Evolutionary conservation across 768 basidiomycete genomes (phyloP), one percentile per base, ranked within the genome.

Genomic region (Xerocomellus intermedius): DNA sequence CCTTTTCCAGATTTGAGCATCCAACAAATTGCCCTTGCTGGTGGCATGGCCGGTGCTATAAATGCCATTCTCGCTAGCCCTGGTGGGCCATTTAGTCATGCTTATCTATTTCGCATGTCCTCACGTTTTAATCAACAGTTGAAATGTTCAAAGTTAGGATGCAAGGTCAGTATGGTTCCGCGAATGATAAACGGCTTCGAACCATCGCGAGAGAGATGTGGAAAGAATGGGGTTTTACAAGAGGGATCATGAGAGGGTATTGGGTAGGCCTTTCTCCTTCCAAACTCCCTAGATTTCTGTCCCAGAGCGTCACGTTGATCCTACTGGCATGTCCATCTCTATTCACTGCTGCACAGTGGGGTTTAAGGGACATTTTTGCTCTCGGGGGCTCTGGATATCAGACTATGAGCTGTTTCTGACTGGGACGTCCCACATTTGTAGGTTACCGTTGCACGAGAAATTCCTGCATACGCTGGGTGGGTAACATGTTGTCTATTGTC

Each of bases 131-230:
- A 36, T 16, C 57, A 41, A 50, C 56, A 92, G 91, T 94, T 48
- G 97, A 99, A 73, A 92, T 98, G 90, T 98, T 98, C 77, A 98
- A 99, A 73, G 92, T 98, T 28, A 82, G 91, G 17, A 97, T 97
- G 96, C 95, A 97, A 72, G 94, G 89, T 8, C 91, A 98, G 68
- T 96, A 97, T 62, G 96, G 95, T 12, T 79, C 77, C 4, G 77
- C 83, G 13, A 79, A 81, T 9, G 94, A 98, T 68, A 88, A 95
- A 70, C 81, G 83, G 38, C 77, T 99, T 26, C 74, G 86, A 35
- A 79, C 75, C 8, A 79, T 98, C 9, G 83, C 82, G 16, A 75
- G 73, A 21, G 94, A 95, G 60, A 92, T 94, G 86, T 97, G 92
- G 87, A 71, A 66, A 30, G 75, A 91, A 56, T 94, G 87, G 81